A percentile compares a stretch with the other conserved stretches of the same genome.
Conservation (phyloP, 768 basidiomycete genomes). For the Pisolithus albus region DNA sequence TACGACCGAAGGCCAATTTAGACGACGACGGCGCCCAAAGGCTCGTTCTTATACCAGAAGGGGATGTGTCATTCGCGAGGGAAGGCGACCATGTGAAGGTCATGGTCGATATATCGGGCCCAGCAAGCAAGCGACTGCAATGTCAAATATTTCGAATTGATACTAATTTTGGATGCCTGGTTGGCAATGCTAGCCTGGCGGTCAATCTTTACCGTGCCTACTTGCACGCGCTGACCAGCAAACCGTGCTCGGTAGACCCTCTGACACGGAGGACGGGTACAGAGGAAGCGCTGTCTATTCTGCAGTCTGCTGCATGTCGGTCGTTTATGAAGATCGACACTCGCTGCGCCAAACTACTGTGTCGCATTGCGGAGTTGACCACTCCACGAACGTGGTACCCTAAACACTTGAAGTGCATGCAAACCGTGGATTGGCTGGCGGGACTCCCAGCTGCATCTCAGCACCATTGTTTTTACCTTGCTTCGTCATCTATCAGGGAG, state of each 20-base stretch:
- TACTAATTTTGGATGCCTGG: slow-evolving; percentile 23
- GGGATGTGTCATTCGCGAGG: slow-evolving; percentile 14
- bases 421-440: slow-evolving; percentile 27
- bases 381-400: slow-evolving; percentile 32
- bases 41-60: slow-evolving; percentile 35
- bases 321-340: slow-evolving; percentile 34
- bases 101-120: slow-evolving; percentile 1
- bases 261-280: slow-evolving; percentile 39
- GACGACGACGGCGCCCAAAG: slow-evolving; percentile 6
- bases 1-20: slow-evolving; percentile 23
- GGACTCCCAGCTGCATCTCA: slow-evolving; percentile 21
- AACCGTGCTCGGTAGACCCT: slow-evolving; percentile 35
- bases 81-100: slow-evolving; percentile 13
- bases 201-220: slow-evolving; percentile 33
- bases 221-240: slow-evolving; percentile 39
- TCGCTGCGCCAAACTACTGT: slow-evolving; percentile 27
- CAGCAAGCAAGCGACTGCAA: slow-evolving; percentile 1
- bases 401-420: slow-evolving; percentile 27
- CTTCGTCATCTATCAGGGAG: slow-evolving; percentile 7
- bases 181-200: slow-evolving; percentile 18
- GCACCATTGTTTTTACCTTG: slow-evolving; percentile 18
- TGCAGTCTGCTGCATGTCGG: slow-evolving; percentile 30
- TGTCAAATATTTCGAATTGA: slow-evolving; percentile 29
- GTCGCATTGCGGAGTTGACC: slow-evolving; percentile 25
- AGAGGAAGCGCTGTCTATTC: slow-evolving; percentile 35